Evolutionary conservation across 805 yeast genomes (phyloP).

Genomic region (Naumovozyma baii): DNA sequence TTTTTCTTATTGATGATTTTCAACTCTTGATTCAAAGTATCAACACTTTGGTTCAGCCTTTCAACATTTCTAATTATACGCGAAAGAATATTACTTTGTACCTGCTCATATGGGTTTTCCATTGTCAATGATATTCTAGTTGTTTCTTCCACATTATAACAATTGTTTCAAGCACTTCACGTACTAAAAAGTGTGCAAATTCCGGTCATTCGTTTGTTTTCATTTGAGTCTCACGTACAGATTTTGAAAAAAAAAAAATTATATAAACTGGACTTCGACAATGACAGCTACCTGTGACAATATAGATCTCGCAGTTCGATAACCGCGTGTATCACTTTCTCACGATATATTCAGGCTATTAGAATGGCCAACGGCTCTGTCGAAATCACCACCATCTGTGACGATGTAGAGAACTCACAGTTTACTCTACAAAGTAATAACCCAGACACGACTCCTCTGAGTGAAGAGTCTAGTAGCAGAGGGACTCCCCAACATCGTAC

Average conservation of each 20-base stretch:
- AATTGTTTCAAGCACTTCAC: no score
- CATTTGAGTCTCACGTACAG: neutral
- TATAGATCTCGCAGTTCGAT: no score
- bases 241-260: no score
- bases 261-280: no score
- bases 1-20: constrained; percentile 55
- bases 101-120: constrained; percentile 84
- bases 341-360: no score
- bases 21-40: constrained; percentile 50
- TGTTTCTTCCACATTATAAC: no score
- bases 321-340: no score
- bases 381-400: constrained; percentile 28
- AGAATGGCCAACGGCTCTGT: constrained; percentile 21
- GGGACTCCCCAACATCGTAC: constrained; percentile 6
- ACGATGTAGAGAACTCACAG: constrained; percentile 26
- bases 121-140: constrained; percentile 27
- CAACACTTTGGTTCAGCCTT: constrained; percentile 60
- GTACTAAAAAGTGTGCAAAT: no score
- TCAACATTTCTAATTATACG: constrained; percentile 75
- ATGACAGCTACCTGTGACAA: no score
- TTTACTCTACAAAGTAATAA: constrained; percentile 18
- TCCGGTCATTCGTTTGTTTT: no score
- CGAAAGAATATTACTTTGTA: constrained; percentile 62
- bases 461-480: neutral
- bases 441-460: neutral